These are phyloP conservation scores for Trichoderma harzianum DNA, from an alignment of 2,329 filamentous ascomycete species.

Conservation along the genomic window DNA sequence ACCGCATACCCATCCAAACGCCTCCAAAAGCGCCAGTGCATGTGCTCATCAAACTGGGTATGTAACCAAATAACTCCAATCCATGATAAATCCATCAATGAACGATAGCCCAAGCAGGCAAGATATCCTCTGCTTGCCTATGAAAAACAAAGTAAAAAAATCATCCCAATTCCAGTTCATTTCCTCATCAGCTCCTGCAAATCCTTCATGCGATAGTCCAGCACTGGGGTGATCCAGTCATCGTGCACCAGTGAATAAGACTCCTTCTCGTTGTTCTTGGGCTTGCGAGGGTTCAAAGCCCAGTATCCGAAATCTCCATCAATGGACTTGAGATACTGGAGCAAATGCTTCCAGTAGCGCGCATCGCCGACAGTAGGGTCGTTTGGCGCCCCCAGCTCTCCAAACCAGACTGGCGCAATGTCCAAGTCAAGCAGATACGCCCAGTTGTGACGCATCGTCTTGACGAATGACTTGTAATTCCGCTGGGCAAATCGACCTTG, in stretches of 20 bases:
- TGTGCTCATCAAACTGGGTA: slow-evolving; percentile 1
- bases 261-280: slow-evolving; percentile 54
- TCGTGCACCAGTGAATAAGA: slow-evolving; percentile 60
- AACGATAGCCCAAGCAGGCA: neutral
- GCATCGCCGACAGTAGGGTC: slow-evolving; percentile 52
- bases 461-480: slow-evolving; percentile 58
- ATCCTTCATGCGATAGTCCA: slow-evolving; percentile 62
- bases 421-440: slow-evolving; percentile 53
- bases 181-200: slow-evolving; percentile 51
- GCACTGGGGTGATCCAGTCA: slow-evolving; percentile 60
- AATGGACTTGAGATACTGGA: slow-evolving; percentile 54
- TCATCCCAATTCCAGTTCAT: neutral
- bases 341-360: slow-evolving; percentile 64
- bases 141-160: neutral
- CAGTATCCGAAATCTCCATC: slow-evolving; percentile 69
- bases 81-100: neutral
- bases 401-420: slow-evolving; percentile 61
- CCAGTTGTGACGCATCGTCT: slow-evolving; percentile 64
- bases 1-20: neutral
- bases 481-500: slow-evolving; percentile 59
- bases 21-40: neutral
- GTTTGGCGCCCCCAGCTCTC: slow-evolving; percentile 61
- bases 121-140: neutral
- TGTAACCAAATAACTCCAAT: slow-evolving; percentile 2
- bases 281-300: slow-evolving; percentile 66